Conservation (phyloP, 306 rosid species). For the Herpetospermum pedunculosum region DNA sequence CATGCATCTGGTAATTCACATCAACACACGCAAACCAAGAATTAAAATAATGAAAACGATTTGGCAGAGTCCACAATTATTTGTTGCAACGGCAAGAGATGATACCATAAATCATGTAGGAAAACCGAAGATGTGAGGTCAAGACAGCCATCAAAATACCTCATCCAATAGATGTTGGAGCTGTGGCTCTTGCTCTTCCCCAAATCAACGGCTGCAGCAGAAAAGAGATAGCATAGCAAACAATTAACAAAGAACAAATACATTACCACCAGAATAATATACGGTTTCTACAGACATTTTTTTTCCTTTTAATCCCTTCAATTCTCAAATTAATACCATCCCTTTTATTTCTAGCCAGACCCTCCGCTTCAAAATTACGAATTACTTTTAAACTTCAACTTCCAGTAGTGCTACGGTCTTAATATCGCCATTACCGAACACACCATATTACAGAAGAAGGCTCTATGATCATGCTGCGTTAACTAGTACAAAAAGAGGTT, state of each 20-base stretch:
- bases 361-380: constrained; percentile 4
- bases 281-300: not conserved
- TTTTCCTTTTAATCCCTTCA: constrained; percentile 3
- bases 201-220: no score
- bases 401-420: constrained; percentile 5
- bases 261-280: not conserved
- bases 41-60: no score
- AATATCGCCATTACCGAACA: constrained; percentile 9
- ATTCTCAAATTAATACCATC: constrained; percentile 15
- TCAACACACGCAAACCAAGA: no score
- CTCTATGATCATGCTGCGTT: constrained; percentile 32
- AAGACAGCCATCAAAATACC: no score
- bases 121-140: no score
- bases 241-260: not conserved
- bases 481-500: constrained; percentile 63
- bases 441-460: constrained; percentile 6
- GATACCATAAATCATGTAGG: no score
- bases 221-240: not conserved
- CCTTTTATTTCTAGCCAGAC: constrained; percentile 12
- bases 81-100: no score
- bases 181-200: no score
- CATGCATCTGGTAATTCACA: no score
- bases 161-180: no score
- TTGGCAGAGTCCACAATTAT: no score
- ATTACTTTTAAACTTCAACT: not conserved